Base-by-base conservation (phyloP, 169 alveolate species). In the Cystoisospora suis region DNA sequence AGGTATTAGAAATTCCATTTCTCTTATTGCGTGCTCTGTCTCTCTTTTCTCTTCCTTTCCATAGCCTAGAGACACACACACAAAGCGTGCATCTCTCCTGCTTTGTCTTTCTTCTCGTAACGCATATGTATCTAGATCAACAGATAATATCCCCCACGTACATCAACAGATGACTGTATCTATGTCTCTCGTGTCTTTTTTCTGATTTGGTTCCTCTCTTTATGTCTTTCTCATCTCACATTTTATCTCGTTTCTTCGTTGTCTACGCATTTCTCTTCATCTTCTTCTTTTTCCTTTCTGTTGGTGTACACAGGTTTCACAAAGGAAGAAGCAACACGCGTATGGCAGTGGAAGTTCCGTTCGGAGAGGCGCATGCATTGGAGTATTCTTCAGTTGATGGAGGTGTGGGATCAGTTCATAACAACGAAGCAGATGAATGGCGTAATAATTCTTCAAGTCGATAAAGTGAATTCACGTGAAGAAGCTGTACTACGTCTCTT, bases 381-480 rank as follows among this genome's bases (percentile, higher is more conserved):
- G 72, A 89, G 70, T 17, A 27, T 87, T 45, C 89, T 89, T n/a
- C 85, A 77, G 89, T 75, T 89, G 59, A 83, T 89, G 0, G 93
- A 83, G 34, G 12, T 89, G 75, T 45, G 69, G 32, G 45, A 89
- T 75, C 49, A 75, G 65, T 72, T 77, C 47, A 89, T 89, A 7
- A 89, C 93, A 0, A 77, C 56, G 77, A 61, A 87, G 88, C 93
- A 88, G 79, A 79, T 89, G 93, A 75, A 79, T 27, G 93, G 93
- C 17, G 59, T 89, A 34, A 23, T 89, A 65, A 80, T 89, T 20
- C 69, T 89, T 34, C 85, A 89, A 86, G 17, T 89, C 65, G 83
- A 72, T n/a, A 72, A 72, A 72, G 56, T 72, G 27, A 56, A 72
- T 34, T 38, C 83, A 40, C 83, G 56, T 32, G 83, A 72, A 72